A percentile compares a stretch with the other conserved stretches of the same genome.
These are phyloP conservation scores for Nothophaeocryptopus gaeumannii DNA, from an alignment of 2,329 filamentous ascomycete genomes.

Conservation along the genomic window DNA sequence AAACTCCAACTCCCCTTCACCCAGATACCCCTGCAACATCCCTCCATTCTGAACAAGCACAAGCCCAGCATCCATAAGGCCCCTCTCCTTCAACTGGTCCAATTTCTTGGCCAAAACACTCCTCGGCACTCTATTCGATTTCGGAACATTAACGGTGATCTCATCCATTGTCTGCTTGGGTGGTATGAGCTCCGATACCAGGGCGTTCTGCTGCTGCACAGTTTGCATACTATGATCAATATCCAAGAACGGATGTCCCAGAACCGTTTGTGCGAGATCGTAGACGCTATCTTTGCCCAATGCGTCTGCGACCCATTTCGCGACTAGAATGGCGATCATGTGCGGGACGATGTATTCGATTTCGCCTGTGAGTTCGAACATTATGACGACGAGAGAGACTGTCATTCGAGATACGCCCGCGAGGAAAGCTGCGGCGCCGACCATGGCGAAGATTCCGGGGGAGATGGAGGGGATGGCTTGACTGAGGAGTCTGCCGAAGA, in stretches of 20 bases:
- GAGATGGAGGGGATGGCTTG: constrained; percentile 46
- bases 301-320: constrained; percentile 58
- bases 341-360: constrained; percentile 55
- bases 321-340: constrained; percentile 59
- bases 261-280: constrained; percentile 58
- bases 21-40: constrained; percentile 55
- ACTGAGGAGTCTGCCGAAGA: constrained; percentile 57
- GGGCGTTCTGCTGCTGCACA: constrained; percentile 39
- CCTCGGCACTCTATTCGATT: constrained; percentile 43
- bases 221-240: constrained; percentile 47
- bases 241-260: constrained; percentile 60
- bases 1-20: constrained; percentile 54
- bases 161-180: constrained; percentile 55
- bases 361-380: constrained; percentile 61
- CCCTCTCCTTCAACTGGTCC: constrained; percentile 46
- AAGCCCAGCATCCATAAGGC: constrained; percentile 57
- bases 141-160: constrained; percentile 52
- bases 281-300: constrained; percentile 56
- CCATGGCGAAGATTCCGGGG: constrained; percentile 61
- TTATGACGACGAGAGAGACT: constrained; percentile 57
- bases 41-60: constrained; percentile 51
- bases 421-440: constrained; percentile 58
- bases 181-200: constrained; percentile 51
- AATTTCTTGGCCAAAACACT: constrained; percentile 47
- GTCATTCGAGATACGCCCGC: constrained; percentile 60